These are phyloP conservation scores for Leccinum olivaceopallidum DNA, from an alignment of 768 basidiomycete genomes.

Conservation along the genomic window DNA sequence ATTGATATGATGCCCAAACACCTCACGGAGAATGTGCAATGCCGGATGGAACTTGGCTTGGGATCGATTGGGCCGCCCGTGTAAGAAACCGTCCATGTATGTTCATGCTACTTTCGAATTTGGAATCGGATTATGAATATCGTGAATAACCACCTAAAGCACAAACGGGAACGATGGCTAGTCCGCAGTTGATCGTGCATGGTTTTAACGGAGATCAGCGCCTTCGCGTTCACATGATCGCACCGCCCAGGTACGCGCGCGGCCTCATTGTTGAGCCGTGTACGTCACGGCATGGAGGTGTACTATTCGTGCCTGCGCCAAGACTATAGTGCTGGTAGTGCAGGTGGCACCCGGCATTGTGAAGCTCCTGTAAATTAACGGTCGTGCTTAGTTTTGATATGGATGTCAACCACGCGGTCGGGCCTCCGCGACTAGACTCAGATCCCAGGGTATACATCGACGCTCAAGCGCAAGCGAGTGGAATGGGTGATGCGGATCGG, in stretches of 20 bases:
- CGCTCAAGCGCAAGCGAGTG: background rate
- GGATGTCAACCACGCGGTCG: background rate
- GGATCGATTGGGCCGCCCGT: conserved; percentile 4
- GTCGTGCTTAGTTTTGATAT: background rate
- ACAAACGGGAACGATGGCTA: background rate
- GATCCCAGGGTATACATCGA: background rate
- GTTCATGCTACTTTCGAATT: conserved; percentile 3
- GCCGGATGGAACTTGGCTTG: background rate
- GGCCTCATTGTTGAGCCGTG: conserved; percentile 3
- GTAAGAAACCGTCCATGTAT: conserved; percentile 14
- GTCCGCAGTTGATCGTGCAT: background rate
- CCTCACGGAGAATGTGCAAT: background rate
- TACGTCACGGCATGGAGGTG: conserved; percentile 14
- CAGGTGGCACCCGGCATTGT: background rate
- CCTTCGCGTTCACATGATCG: conserved; percentile 4
- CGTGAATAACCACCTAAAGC: background rate
- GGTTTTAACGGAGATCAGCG: background rate
- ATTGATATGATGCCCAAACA: background rate
- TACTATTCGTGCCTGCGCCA: conserved; percentile 12
- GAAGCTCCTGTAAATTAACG: background rate
- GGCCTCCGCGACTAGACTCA: background rate
- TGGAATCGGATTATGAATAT: conserved; percentile 8
- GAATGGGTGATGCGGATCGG: background rate
- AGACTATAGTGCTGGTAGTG: conserved; percentile 11
- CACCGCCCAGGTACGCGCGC: conserved; percentile 12